Evolutionary conservation across 2,329 filamentous ascomycete genomes (phyloP), one percentile per base, ranked within the genome.

Genomic region (Cryphonectria japonica): DNA sequence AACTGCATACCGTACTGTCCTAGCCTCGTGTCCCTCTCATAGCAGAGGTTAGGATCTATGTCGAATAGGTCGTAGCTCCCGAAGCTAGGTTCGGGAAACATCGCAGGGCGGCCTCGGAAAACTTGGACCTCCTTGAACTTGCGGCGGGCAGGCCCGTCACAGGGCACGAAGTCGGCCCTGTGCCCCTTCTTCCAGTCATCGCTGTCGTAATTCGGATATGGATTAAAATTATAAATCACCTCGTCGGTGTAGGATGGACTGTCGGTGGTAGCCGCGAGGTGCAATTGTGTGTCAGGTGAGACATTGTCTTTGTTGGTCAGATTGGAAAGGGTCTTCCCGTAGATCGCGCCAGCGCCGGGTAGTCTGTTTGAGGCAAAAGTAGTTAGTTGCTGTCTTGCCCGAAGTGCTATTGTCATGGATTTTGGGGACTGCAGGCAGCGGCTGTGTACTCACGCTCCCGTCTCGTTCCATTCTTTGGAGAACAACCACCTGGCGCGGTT

Each of bases 131-230:
- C 91, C 72, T 89, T 85, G 9, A 87, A 80, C 64, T 84, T 84
- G 70, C 85, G 82, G 60, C 90, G 90, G 5, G 87, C 82, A 1
- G 91, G 89, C 1, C 92, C 92, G 66, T 87, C 82, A 78, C 93
- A 95, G 1, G 90, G 80, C 7, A 88, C 84, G 76, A 91, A 88
- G 68, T 85, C 79, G 22, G 90, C 91, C 64, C 86, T 83, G 74
- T 86, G 86, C 41, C 81, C 78, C 64, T 82, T 80, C 75, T 83
- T 86, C 90, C 91, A 94, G 19, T 83, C 79, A 3, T 83, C 81
- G 66, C 85, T 86, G 76, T 92, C 91, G 81, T 94, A 93, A 22
- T 87, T 82, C 0, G 92, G 92, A 74, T 94, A 94, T 0, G 92
- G 92, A 71, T 90, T 85, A 79, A 93, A 93, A 29, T 86, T 83